Conservation (phyloP, 2,329 filamentous ascomycete genomes). For the Diaporthe aspalathi region DNA sequence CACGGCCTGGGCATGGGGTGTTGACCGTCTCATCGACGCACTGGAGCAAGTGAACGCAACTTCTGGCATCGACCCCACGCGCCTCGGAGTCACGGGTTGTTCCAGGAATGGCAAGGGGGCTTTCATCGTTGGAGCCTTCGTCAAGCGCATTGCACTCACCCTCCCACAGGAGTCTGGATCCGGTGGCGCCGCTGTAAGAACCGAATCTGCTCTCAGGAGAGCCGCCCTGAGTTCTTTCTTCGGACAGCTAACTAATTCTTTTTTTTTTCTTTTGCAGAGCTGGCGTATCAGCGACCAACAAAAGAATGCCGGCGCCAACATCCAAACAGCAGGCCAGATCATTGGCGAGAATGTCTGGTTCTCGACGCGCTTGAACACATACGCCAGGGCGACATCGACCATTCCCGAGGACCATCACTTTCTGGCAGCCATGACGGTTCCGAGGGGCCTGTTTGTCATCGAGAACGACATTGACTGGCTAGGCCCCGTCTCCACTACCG, state of each 20-base stretch:
- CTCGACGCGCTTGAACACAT: conserved; percentile 64
- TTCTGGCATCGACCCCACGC: conserved; percentile 61
- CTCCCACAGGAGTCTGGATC: conserved; percentile 73
- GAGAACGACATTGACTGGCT: conserved; percentile 72
- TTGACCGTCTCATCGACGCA: conserved; percentile 69
- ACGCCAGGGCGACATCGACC: conserved; percentile 57
- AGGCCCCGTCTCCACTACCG: conserved; percentile 66
- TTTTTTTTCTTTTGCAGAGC: conserved; percentile 51
- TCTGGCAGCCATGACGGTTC: conserved; percentile 66
- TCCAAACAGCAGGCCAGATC: conserved; percentile 70
- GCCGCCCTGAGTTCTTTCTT: too few relatives aligned
- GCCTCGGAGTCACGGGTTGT: conserved; percentile 70
- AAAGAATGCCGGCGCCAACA: conserved; percentile 64
- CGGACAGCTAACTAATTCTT: background rate
- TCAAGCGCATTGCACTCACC: conserved; percentile 68
- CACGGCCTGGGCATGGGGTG: conserved; percentile 73
- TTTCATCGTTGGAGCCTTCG: conserved; percentile 69
- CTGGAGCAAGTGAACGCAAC: conserved; percentile 61
- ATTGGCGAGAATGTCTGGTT: conserved; percentile 71
- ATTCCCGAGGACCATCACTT: conserved; percentile 70
- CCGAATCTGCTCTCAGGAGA: background rate
- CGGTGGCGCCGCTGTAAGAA: conserved; percentile 61
- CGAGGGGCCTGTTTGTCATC: conserved; percentile 64
- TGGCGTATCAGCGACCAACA: conserved; percentile 67
- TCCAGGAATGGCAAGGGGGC: conserved; percentile 74